These are phyloP conservation scores for Curvularia verruculosa DNA, from an alignment of 2,329 filamentous ascomycete species.

Conservation along the genomic window DNA sequence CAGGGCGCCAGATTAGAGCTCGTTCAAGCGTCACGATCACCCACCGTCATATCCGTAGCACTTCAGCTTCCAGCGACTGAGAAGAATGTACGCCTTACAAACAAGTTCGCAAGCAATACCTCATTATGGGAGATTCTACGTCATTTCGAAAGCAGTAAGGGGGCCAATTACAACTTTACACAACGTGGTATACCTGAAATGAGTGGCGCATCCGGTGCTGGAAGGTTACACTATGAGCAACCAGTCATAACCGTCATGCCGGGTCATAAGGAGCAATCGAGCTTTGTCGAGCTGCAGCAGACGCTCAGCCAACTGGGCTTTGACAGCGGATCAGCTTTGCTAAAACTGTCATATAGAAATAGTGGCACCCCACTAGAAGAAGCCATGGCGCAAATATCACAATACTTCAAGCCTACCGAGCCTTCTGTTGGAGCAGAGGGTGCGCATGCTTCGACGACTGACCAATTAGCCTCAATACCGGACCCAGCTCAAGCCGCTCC, in stretches of 20 bases:
- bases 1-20: slow-evolving; percentile 92
- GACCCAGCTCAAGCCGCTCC: slow-evolving; percentile 28
- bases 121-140: slow-evolving; percentile 89
- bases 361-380: slow-evolving; percentile 82
- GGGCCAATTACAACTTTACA: slow-evolving; percentile 73
- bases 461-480: slow-evolving; percentile 37
- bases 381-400: slow-evolving; percentile 79
- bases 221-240: slow-evolving; percentile 85
- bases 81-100: slow-evolving; percentile 68
- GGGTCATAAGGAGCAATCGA: slow-evolving; percentile 68
- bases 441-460: slow-evolving; percentile 35
- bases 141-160: slow-evolving; percentile 75
- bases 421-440: slow-evolving; percentile 34
- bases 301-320: slow-evolving; percentile 85
- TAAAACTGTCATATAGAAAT: slow-evolving; percentile 76
- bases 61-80: slow-evolving; percentile 70
- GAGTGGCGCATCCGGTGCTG: slow-evolving; percentile 62
- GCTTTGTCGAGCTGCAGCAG: slow-evolving; percentile 84
- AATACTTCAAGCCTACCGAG: slow-evolving; percentile 68
- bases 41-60: slow-evolving; percentile 85
- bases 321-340: slow-evolving; percentile 79
- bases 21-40: slow-evolving; percentile 82
- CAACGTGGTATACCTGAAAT: slow-evolving; percentile 75
- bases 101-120: slow-evolving; percentile 87
- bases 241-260: slow-evolving; percentile 85